These are phyloP conservation scores for Fusarium redolens DNA, from an alignment of 2,329 filamentous ascomycete species.

Conservation along the genomic window DNA sequence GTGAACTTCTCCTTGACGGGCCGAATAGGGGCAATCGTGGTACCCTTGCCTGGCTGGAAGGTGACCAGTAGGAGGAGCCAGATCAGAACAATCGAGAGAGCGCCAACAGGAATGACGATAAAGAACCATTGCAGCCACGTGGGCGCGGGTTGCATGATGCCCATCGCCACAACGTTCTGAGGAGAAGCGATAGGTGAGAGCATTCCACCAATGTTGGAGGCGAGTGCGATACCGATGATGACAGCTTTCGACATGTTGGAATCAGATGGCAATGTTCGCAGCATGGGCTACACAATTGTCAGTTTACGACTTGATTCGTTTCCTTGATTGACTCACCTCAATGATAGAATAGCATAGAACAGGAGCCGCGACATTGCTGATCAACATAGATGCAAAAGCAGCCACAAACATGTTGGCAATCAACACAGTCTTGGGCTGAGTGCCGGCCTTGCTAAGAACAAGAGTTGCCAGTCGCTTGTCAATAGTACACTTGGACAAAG, in stretches of 20 bases:
- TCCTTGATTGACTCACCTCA: constrained; percentile 67
- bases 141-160: constrained; percentile 92
- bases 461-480: constrained; percentile 97
- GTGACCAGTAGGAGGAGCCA: constrained; percentile 87
- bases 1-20: constrained; percentile 90
- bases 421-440: constrained; percentile 86
- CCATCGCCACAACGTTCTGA: constrained; percentile 95
- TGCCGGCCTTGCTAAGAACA: constrained; percentile 95
- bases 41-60: constrained; percentile 86
- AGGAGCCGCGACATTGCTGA: constrained; percentile 96
- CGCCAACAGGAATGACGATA: constrained; percentile 90
- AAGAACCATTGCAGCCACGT: constrained; percentile 99
- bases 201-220: constrained; percentile 95
- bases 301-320: constrained; percentile 11
- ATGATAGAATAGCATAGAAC: constrained; percentile 98
- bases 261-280: constrained; percentile 90
- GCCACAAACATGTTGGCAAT: constrained; percentile 99
- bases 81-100: constrained; percentile 87
- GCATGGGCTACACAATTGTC: constrained; percentile 73
- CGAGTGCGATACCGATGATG: constrained; percentile 93
- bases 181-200: constrained; percentile 97
- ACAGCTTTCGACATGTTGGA: constrained; percentile 95
- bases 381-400: constrained; percentile 98
- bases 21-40: constrained; percentile 90
- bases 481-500: constrained; percentile 96